Evolutionary conservation across 2,329 filamentous ascomycete species (phyloP), one percentile per base, ranked within the genome.

Genomic region (Zalaria sp.): DNA sequence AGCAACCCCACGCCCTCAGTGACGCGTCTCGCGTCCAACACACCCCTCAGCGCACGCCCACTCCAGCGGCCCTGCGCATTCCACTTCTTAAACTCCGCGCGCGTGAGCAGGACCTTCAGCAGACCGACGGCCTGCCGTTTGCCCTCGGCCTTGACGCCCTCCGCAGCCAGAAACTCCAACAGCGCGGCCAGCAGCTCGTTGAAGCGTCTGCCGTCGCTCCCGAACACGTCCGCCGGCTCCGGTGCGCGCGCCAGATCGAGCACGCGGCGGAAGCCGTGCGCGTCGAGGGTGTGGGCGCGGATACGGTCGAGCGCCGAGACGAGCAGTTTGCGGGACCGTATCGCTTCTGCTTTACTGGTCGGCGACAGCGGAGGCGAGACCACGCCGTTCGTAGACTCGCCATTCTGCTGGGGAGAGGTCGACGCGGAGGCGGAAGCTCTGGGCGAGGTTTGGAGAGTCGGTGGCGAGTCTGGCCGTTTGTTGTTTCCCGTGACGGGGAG

Each of bases 231-330:
- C 51, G 61, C 58, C 25, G 72, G 72, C 54, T 70, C 74, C 44
- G 82, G 79, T 48, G 81, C 78, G 45, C 42, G 38, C 18, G 86
- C 71, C 48, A 87, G 71, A 34, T 79, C 79, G 57, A 88, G 83
- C 38, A 88, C 67, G 53, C 83, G 83, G 41, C 83, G 75, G 68
- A 88, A 86, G 43, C 83, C 83, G 54, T 87, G 82, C 3, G 83
- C 81, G 54, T 88, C 83, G n/a, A 89, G 72, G 1, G 76, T 76
- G 51, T 77, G 76, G 27, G 74, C 70, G 50, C 77, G 77, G 50
- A 88, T 79, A 48, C 83, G 81, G 40, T 77, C 67, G 49, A 88
- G 83, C 39, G 81, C 83, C 51, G 82, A 87, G 28, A 80, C 75
- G 4, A 89, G 69, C 25, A 88, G 66, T 36, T 79, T 74, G 5